Conservation (phyloP, 345 rosid species). For the Eucalyptus sp. region DNA sequence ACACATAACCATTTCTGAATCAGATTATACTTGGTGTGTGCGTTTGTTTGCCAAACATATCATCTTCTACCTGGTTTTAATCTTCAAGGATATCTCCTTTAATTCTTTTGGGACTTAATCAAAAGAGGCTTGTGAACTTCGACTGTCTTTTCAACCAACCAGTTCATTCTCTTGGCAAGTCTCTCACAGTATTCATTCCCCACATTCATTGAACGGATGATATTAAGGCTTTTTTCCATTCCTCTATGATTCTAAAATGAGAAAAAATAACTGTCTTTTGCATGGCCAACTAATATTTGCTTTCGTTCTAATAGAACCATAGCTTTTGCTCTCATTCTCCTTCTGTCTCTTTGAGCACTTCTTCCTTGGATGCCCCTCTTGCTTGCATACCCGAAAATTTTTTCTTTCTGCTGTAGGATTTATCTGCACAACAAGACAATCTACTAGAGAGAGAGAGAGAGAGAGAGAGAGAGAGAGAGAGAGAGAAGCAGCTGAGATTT, state of each 20-base stretch:
- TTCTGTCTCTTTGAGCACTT: neutral
- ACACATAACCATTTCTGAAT: neutral
- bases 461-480: no score
- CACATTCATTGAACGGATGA: neutral
- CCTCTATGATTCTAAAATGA: neutral
- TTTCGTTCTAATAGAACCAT: neutral
- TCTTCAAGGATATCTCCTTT: neutral
- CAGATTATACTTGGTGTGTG: rapidly evolving
- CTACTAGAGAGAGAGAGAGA: no score
- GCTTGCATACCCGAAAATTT: neutral
- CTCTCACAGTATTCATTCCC: neutral
- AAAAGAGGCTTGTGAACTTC: neutral
- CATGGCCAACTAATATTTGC: neutral
- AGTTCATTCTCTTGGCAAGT: neutral
- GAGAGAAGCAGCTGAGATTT: neutral
- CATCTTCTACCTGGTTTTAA: neutral
- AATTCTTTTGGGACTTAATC: neutral
- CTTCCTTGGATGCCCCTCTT: neutral
- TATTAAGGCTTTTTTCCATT: neutral
- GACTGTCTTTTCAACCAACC: neutral
- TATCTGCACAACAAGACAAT: neutral
- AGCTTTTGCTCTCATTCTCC: neutral
- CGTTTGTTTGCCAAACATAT: neutral
- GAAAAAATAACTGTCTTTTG: neutral
- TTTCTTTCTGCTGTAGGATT: neutral